phyloP scores from a whole-genome alignment of 2,329 filamentous ascomycete species.

The Diaporthe amygdali region DNA sequence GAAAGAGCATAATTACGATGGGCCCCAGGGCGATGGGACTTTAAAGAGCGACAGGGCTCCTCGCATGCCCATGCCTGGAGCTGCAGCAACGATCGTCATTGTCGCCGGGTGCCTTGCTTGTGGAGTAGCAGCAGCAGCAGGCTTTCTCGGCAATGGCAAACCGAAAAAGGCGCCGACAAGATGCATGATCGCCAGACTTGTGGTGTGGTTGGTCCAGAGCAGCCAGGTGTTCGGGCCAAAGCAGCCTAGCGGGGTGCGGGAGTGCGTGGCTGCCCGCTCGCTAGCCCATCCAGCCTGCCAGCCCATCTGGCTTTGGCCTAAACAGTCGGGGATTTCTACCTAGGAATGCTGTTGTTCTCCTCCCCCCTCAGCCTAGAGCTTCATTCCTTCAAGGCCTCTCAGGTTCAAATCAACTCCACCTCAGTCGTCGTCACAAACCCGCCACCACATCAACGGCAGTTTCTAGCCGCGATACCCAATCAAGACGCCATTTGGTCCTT shows the following conservation, averaged over 20 bases:
- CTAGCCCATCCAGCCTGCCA: too few relatives aligned
- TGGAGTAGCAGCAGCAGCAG: too few relatives aligned
- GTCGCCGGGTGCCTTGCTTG: slow-evolving; percentile 1
- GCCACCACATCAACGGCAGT: background rate
- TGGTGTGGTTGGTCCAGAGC: slow-evolving; percentile 6
- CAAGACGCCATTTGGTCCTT: background rate
- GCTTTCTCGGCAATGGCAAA: background rate
- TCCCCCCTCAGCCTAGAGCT: background rate
- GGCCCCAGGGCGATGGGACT: background rate
- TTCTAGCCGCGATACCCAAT: background rate
- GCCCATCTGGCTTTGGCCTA: background rate
- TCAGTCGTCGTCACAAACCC: background rate
- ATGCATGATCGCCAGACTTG: slow-evolving; percentile 10
- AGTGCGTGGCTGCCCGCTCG: background rate
- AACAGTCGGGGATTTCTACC: background rate
- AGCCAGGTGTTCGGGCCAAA: background rate
- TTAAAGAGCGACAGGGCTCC: background rate
- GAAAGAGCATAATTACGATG: background rate
- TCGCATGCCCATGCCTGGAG: background rate
- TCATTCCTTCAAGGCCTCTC: background rate
- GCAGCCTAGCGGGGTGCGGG: slow-evolving; percentile 3
- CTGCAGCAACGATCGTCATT: slow-evolving; percentile 4
- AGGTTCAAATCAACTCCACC: too few relatives aligned
- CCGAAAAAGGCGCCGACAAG: slow-evolving; percentile 5
- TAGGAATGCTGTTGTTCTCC: too few relatives aligned